A percentile compares a stretch with the other conserved stretches of the same genome.
Evolutionary conservation across 306 rosid species (phyloP).

Genomic region (Cucurbita argyrosperma): DNA sequence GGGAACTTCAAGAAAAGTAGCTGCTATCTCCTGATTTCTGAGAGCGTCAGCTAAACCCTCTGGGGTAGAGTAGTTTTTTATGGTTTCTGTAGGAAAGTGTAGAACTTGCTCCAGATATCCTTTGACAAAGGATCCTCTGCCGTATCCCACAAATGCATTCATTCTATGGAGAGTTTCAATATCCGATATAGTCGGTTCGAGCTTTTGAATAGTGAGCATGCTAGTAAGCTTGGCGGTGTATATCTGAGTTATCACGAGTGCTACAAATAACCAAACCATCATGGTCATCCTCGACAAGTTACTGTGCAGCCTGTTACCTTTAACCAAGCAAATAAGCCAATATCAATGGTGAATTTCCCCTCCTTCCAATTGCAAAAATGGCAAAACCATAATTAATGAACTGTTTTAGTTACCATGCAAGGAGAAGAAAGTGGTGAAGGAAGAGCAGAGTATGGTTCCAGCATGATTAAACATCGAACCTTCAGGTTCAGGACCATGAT

Average conservation of each 20-base stretch:
- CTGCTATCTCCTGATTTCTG: conserved; percentile 23
- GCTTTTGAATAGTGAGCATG: conserved; percentile 29
- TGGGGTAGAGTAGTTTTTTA: conserved; percentile 9
- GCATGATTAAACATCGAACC: conserved; percentile 28
- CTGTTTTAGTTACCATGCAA: conserved; percentile 18
- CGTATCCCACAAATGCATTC: conserved; percentile 21
- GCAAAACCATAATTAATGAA: not conserved
- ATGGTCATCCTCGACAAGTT: conserved; percentile 30
- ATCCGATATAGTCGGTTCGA: conserved; percentile 24
- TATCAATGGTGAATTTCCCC: not conserved
- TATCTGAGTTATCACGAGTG: conserved; percentile 27
- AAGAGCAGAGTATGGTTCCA: conserved; percentile 23
- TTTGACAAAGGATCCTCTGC: conserved; percentile 19
- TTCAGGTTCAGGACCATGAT: conserved; percentile 8
- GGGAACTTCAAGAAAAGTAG: conserved; percentile 28
- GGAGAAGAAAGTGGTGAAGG: conserved; percentile 30
- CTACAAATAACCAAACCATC: conserved; percentile 40
- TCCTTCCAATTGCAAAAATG: not conserved
- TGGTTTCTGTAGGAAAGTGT: not conserved
- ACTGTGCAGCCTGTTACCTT: conserved; percentile 24
- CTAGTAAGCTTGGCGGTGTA: conserved; percentile 37
- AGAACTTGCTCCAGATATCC: conserved; percentile 16
- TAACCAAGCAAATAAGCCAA: not conserved
- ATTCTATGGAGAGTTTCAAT: conserved; percentile 11
- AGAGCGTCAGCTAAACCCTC: conserved; percentile 24